Base-by-base conservation (phyloP, 2,329 filamentous ascomycete species). In the Sclerotinia borealis region DNA sequence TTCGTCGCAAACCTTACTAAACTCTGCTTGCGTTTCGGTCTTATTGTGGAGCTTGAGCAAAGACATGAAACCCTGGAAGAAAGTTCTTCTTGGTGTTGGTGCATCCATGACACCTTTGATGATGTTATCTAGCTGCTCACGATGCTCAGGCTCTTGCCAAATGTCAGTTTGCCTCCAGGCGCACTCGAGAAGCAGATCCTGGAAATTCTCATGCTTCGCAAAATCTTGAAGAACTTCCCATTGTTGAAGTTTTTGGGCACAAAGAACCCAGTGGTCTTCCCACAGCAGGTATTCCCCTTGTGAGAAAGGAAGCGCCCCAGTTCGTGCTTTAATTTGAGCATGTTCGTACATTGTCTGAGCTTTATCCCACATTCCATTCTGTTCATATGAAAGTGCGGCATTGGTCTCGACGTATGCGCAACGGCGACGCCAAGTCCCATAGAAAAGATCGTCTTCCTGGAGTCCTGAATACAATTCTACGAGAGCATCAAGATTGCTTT, bases 281-380 rank as follows among this genome's bases (percentile, higher is more conserved):
- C 95, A 99, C 1, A 99, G 84, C 85, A 96, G 97, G 77, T 99
- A 99, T 76, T 99, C 95, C 37, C 89, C 92, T 71, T 96, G 91
- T 1, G 93, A 96, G 76, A 97, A 98, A 0, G 95, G 93, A 66
- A 98, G 86, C n/a, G 93, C 91, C 59, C 93, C 95, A 0, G 93
- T 98, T 52, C 96, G 86, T 50, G 96, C 95, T 76, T 98, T 99
- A 75, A 99, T 92, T 76, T 99, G 96, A 0, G 96, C 95, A 63
- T 89, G 89, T 76, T 99, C 95, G 75, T 98, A 99, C 79, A 97
- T 89, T 72, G 91, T 90, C 77, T 99, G 96, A 1, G 96, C 93
- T 77, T 98, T 98, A 72, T 99, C 95, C 96, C 95, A 99, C 85
- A 98, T 96, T 54, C 95, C 95, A 71, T 96, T 96, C 75, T 99